These are phyloP conservation scores for Astragalus glycyphyllos DNA, from an alignment of 306 rosid genomes.

Conservation along the genomic window DNA sequence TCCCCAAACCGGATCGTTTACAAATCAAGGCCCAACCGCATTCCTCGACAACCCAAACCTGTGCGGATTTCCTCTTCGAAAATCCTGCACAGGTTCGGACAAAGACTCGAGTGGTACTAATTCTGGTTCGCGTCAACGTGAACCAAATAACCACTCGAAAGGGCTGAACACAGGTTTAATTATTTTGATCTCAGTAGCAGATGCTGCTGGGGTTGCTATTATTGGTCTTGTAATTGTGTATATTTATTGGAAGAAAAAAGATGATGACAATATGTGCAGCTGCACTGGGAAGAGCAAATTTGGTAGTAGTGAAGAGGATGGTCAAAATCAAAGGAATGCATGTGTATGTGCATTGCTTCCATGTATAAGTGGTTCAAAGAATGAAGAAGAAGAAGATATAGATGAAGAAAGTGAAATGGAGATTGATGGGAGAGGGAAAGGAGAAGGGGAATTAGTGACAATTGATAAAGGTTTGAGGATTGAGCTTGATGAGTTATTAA, in stretches of 20 bases:
- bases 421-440: slow-evolving; percentile 54
- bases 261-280: slow-evolving; percentile 68
- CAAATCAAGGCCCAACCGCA: slow-evolving; percentile 93
- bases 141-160: slow-evolving; percentile 23
- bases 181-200: slow-evolving; percentile 75
- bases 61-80: slow-evolving; percentile 88
- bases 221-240: slow-evolving; percentile 75
- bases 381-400: slow-evolving; percentile 28
- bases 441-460: slow-evolving; percentile 83
- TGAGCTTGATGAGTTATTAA: slow-evolving; percentile 87
- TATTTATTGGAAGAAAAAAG: slow-evolving; percentile 86
- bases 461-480: slow-evolving; percentile 83
- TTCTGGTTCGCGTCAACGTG: slow-evolving; percentile 44
- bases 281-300: slow-evolving; percentile 70
- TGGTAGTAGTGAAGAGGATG: slow-evolving; percentile 55
- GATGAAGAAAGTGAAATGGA: slow-evolving; percentile 57
- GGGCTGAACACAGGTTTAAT: slow-evolving; percentile 74
- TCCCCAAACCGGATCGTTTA: slow-evolving; percentile 90
- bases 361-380: slow-evolving; percentile 59
- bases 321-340: slow-evolving; percentile 27
- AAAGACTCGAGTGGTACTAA: slow-evolving; percentile 39
- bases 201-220: slow-evolving; percentile 75
- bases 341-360: slow-evolving; percentile 49
- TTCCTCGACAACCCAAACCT: slow-evolving; percentile 73
- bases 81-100: slow-evolving; percentile 55